A percentile compares a stretch with the other conserved stretches of the same genome.
Conservation (phyloP, 2,329 filamentous ascomycete genomes). For the Penicillium sp. region DNA sequence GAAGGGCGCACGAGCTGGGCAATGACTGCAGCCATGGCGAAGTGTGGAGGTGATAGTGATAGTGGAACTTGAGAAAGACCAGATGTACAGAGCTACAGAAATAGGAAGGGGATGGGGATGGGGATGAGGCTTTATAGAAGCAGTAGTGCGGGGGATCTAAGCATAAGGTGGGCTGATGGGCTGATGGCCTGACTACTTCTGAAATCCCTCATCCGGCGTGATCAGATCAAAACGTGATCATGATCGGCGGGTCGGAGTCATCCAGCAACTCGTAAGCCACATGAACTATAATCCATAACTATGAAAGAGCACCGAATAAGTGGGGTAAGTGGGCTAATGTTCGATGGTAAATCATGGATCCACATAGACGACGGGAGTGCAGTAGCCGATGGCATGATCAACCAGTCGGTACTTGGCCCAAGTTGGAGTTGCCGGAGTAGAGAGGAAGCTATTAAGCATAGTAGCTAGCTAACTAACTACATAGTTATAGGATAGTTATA, state of each 20-base stretch:
- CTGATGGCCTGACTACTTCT: conserved; percentile 5
- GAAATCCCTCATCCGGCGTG: conserved; percentile 10
- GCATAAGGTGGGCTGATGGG: conserved; percentile 4
- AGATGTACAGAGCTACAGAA: background rate
- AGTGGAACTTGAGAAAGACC: background rate
- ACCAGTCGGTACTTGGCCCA: background rate
- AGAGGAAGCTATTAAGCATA: background rate
- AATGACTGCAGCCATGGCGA: conserved; percentile 15
- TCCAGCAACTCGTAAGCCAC: background rate
- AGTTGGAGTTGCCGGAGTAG: background rate
- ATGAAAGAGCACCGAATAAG: conserved; percentile 7
- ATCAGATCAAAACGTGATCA: conserved; percentile 8
- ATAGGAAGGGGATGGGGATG: conserved; percentile 1
- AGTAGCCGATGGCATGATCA: background rate
- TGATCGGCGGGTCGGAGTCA: conserved; percentile 2
- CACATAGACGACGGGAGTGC: conserved; percentile 1
- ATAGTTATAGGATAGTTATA: no score
- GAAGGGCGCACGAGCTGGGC: conserved; percentile 31
- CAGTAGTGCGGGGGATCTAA: conserved; percentile 14
- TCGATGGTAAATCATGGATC: background rate
- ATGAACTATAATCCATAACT: no score
- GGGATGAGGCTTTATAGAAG: conserved; percentile 6
- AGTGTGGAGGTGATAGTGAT: background rate
- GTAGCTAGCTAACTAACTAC: background rate
- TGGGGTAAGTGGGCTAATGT: conserved; percentile 3